Base-by-base conservation (phyloP, 305 asterid genomes). In the Salvia sclarea region DNA sequence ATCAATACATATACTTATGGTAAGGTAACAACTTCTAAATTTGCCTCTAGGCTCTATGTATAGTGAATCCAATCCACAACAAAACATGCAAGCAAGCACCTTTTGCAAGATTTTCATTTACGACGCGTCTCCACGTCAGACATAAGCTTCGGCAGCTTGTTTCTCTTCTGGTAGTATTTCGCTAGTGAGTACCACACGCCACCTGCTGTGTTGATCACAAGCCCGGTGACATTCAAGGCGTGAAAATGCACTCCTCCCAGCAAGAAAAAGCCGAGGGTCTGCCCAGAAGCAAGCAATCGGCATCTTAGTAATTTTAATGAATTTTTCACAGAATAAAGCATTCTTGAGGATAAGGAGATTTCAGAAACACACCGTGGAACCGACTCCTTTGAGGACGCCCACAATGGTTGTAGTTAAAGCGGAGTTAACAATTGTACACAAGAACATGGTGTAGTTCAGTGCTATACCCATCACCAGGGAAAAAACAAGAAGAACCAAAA, bases 331-430 rank as follows among this genome's bases (percentile, higher is more conserved):
- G 31, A 50, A 8, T 6, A 40, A 53, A 31, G 47, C 71, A 45
- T 47, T 47, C 20, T 3, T n/a, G 54, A 38, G 64, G 40, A 24
- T 22, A 12, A 17, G 13, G 14, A 38, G 33, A 64, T 45, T 43
- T 64, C 33, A 55, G 22, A 58, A 0, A 78, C 90, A 0, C 85
- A 93, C 98, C 49, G 96, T 93, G 69, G 98, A 90, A 57, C 94
- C 96, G 5, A 90, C 98, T 56, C 98, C 98, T 73, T 93, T 93
- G 83, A 93, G 96, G 66, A 93, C 98, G 10, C 98, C 98, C 33
- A 93, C 98, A 38, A 93, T 93, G 56, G 98, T 93, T 3, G 98
- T 93, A 8, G 98, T 93, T 72, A 93, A 82, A 54, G 98, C 98
- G 4, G 98, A 93, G 84, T 93, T 93, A 70, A 93, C 96, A 4